Conservation (phyloP, 73 alveolate species). For the Paramecium octaurelia region DNA sequence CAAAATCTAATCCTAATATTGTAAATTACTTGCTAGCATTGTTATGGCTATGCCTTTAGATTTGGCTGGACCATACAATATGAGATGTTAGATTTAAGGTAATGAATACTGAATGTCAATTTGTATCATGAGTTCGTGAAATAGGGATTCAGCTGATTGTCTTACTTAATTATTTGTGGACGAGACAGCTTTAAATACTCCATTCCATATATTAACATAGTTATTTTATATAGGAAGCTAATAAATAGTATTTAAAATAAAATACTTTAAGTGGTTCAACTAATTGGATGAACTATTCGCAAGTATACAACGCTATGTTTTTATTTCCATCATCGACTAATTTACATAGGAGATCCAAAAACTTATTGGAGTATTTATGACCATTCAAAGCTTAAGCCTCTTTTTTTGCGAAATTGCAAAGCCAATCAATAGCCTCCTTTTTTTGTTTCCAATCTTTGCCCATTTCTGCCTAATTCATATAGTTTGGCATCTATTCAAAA, state of each 20-base stretch:
- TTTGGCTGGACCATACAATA: constrained; percentile 34
- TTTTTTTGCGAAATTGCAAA: constrained; percentile 19
- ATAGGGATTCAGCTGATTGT: constrained; percentile 22
- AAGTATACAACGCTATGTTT: constrained; percentile 28
- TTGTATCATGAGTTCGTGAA: neutral
- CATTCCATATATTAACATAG: neutral
- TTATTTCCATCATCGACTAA: constrained; percentile 50
- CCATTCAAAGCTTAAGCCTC: constrained; percentile 11
- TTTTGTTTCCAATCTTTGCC: constrained; percentile 52
- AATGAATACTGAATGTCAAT: constrained; percentile 22
- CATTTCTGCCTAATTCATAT: constrained; percentile 13
- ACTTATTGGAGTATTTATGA: constrained; percentile 49
- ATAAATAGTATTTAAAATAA: neutral
- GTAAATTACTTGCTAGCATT: constrained; percentile 28
- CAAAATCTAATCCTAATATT: constrained; percentile 6
- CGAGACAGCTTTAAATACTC: neutral
- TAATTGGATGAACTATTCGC: neutral
- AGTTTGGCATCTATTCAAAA: constrained; percentile 49
- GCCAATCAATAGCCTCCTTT: constrained; percentile 25
- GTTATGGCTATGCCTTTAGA: constrained; percentile 23
- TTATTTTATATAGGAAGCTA: constrained; percentile 7
- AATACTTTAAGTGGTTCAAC: constrained; percentile 49
- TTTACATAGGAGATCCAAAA: constrained; percentile 8
- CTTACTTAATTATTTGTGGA: neutral
- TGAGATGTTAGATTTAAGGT: neutral